A percentile compares a stretch with the other conserved stretches of the same genome.
These are phyloP conservation scores for Saposhnikovia divaricata DNA, from an alignment of 129 eudicot species.

Conservation along the genomic window DNA sequence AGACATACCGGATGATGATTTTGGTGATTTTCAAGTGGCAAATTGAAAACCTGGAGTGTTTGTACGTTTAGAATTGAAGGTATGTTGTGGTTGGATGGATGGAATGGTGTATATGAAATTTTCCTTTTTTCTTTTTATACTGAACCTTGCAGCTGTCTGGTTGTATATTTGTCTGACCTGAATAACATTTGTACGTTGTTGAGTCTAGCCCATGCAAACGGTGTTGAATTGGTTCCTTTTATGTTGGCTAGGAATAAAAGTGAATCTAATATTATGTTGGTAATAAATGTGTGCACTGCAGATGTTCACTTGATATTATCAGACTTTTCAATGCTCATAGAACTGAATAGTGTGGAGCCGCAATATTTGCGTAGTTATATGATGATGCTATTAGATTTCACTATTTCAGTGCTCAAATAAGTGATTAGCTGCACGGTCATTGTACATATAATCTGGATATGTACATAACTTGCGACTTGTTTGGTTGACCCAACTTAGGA, in stretches of 20 bases:
- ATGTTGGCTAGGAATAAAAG: neutral
- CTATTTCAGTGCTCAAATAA: neutral
- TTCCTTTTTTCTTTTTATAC: slow-evolving; percentile 2
- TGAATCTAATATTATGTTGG: neutral
- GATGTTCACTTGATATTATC: neutral
- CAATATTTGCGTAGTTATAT: neutral
- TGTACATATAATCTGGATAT: no score
- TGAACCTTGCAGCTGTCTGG: neutral
- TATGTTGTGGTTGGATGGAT: slow-evolving; percentile 13
- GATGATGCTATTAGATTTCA: neutral
- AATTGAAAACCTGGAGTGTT: slow-evolving; percentile 27
- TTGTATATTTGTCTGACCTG: slow-evolving; percentile 1
- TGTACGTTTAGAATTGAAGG: slow-evolving; percentile 3
- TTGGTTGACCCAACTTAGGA: no score
- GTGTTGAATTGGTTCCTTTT: neutral
- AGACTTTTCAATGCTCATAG: neutral
- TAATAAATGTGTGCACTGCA: neutral
- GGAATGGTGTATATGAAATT: slow-evolving; percentile 40
- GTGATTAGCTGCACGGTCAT: neutral
- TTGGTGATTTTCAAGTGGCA: slow-evolving; percentile 97
- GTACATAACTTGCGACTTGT: neutral
- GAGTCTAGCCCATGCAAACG: neutral
- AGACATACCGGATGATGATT: slow-evolving; percentile 73
- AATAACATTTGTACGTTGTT: neutral
- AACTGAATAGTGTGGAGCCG: neutral